phyloP scores from a whole-genome alignment of 2,329 filamentous ascomycete species.

The Venturia effusa region DNA sequence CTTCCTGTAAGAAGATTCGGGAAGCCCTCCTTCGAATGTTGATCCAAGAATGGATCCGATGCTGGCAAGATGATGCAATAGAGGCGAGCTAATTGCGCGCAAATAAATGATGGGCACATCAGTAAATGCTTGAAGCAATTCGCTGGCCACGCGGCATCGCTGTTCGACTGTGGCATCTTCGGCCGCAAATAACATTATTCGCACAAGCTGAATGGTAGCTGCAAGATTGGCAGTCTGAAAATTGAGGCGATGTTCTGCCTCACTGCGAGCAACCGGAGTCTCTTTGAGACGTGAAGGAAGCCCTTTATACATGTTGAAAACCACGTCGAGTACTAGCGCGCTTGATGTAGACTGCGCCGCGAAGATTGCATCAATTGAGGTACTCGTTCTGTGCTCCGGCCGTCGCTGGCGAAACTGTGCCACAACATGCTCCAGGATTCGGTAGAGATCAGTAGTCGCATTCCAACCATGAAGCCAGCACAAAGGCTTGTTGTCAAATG shows the following conservation, averaged over 20 bases:
- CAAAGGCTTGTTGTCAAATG: slow-evolving; percentile 15
- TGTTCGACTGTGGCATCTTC: slow-evolving; percentile 28
- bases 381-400: slow-evolving; percentile 1
- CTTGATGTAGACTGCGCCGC: slow-evolving; percentile 17
- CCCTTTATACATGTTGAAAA: slow-evolving; percentile 19
- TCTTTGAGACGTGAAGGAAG: slow-evolving; percentile 23
- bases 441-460: slow-evolving; percentile 46
- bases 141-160: slow-evolving; percentile 35
- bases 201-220: slow-evolving; percentile 37
- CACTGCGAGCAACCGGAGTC: slow-evolving; percentile 20
- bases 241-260: slow-evolving; percentile 29
- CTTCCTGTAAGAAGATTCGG: slow-evolving; percentile 30
- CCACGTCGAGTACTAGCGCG: slow-evolving; percentile 19
- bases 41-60: slow-evolving; percentile 40
- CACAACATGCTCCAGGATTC: slow-evolving; percentile 42
- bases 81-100: slow-evolving; percentile 36
- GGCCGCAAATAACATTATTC: slow-evolving; percentile 34
- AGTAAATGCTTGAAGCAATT: slow-evolving; percentile 33
- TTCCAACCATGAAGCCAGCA: slow-evolving; percentile 48
- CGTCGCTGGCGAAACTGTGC: slow-evolving; percentile 18
- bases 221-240: slow-evolving; percentile 43
- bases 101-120: slow-evolving; percentile 35
- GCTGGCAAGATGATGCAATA: slow-evolving; percentile 38
- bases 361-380: slow-evolving; percentile 13
- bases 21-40: slow-evolving; percentile 35